Evolutionary conservation across 2,329 filamentous ascomycete species (phyloP).

Genomic region (Tolypocladium endophyticum): DNA sequence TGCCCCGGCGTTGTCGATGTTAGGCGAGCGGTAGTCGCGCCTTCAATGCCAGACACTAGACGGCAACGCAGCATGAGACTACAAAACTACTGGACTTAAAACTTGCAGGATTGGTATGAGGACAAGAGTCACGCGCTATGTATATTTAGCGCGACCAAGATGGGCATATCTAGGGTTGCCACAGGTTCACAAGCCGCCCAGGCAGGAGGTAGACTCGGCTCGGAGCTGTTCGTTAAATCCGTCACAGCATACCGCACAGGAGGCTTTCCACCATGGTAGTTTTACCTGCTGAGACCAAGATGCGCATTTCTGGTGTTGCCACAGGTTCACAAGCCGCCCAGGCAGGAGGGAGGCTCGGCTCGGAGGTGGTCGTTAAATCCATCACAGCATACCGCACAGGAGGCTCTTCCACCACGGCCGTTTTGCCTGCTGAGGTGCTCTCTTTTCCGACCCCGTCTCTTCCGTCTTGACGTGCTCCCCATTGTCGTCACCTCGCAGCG

Average conservation of each 20-base stretch:
- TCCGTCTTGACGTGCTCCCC: constrained; percentile 8
- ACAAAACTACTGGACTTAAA: background rate
- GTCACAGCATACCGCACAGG: constrained; percentile 15
- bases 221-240: background rate
- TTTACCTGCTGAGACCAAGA: background rate
- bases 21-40: background rate
- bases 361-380: background rate
- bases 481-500: constrained; percentile 4
- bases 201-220: background rate
- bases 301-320: background rate
- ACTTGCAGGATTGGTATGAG: too few species aligned
- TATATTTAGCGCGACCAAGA: background rate
- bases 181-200: background rate
- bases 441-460: background rate
- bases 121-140: background rate
- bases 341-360: background rate
- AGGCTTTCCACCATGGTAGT: constrained; percentile 13
- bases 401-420: constrained; percentile 14
- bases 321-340: background rate
- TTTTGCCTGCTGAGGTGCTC: background rate
- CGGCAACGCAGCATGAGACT: background rate
- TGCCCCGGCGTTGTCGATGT: too few species aligned
- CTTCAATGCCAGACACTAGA: background rate
- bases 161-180: background rate
- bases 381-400: constrained; percentile 15